A percentile compares a stretch with the other conserved stretches of the same genome.
These are phyloP conservation scores for Russula abietina DNA, from an alignment of 768 basidiomycete genomes.

Conservation along the genomic window DNA sequence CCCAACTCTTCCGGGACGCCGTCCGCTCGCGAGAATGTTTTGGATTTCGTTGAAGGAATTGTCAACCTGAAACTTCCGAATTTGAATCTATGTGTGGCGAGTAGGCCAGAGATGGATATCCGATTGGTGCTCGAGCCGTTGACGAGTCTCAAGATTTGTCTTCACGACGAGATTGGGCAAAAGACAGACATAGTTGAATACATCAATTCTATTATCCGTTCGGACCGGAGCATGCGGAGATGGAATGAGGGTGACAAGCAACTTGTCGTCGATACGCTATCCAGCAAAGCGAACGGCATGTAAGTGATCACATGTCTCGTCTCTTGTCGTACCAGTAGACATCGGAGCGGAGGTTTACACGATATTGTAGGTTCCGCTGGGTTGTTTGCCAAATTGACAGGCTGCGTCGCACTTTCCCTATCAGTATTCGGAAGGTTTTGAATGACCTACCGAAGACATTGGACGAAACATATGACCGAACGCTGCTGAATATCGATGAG, in stretches of 20 bases:
- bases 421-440: background rate
- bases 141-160: background rate
- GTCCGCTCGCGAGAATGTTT: background rate
- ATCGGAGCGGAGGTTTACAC: background rate
- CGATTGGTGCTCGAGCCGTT: background rate
- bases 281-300: constrained; percentile 11
- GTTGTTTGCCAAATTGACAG: background rate
- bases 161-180: background rate
- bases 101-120: background rate
- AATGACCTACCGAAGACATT: background rate
- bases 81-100: background rate
- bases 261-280: background rate
- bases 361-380: constrained; percentile 4
- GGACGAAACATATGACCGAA: background rate
- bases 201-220: background rate
- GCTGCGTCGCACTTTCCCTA: background rate
- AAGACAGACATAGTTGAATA: background rate
- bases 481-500: background rate
- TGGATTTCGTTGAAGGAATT: background rate
- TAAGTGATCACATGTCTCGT: background rate
- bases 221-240: background rate
- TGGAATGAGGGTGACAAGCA: background rate
- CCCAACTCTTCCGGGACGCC: background rate
- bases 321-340: background rate
- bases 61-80: background rate